Base-by-base conservation (phyloP, 495 filamentous ascomycete genomes). In the Hyphodiscus hymeniophilus region DNA sequence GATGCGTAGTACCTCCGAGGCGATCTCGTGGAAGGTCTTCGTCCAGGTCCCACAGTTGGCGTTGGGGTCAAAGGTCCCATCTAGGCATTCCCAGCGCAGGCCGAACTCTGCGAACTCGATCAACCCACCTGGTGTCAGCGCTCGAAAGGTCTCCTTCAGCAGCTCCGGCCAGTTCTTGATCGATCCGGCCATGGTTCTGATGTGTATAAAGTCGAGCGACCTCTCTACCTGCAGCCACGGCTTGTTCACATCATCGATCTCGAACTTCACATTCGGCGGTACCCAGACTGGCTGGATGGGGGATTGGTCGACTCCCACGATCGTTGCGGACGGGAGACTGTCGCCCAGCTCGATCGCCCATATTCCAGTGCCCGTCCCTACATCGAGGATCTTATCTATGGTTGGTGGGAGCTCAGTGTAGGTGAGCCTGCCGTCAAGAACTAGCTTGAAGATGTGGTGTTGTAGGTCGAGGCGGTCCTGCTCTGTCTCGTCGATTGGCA, bases 181-280 rank as follows among this genome's bases (percentile, higher is more conserved):
- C 4, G 21, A 32, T 6, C 50, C 50, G 20, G 34, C 32, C 52
- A 80, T 66, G 40, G 71, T 66, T 10, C 76, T 70, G 7, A 64
- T 61, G 49, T 79, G 73, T 46, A 80, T 67, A 50, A 69, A 73
- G 58, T 79, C 68, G 54, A 74, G 76, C 66, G 8, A 21, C 6
- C 15, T 20, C 17, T 43, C 47, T n/a, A 7, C 3, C 20, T 20
- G 15, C n/a, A 41, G 17, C 77, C 76, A 81, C 36, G 72, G 66
- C 6, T 68, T 53, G 32, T 72, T 66, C n/a, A 72, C 72, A 46
- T 81, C 72, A 15, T 41, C 43, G 40, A 79, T 63, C 50, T 77
- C 71, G 57, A 80, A 80, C 31, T 56, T 60, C 23, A 76, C 62
- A 48, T 80, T 80, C 1, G 72, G 66, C 2, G 75, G 66, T n/a